Conservation (phyloP, 768 basidiomycete genomes). For the Baorangia bicolor region DNA sequence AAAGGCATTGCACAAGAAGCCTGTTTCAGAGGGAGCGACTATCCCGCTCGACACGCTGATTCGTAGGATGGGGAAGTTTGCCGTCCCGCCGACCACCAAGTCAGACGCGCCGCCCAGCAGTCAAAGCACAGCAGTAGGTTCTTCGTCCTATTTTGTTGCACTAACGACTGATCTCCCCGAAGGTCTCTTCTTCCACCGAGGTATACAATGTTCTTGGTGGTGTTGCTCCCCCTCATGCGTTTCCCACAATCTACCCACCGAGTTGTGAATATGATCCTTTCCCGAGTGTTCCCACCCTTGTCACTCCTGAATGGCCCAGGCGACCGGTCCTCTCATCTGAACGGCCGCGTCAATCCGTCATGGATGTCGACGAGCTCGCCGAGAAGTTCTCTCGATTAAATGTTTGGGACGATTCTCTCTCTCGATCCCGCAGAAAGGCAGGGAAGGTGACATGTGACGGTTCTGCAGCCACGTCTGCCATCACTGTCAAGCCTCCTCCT, state of each 20-base stretch:
- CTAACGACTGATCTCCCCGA: background rate
- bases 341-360: background rate
- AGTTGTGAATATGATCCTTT: slow-evolving; percentile 17
- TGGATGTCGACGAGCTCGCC: background rate
- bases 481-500: slow-evolving; percentile 12
- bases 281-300: slow-evolving; percentile 2
- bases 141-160: background rate
- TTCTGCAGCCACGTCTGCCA: slow-evolving; percentile 7
- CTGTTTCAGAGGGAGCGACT: too few species aligned
- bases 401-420: slow-evolving; percentile 4
- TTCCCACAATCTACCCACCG: slow-evolving; percentile 23
- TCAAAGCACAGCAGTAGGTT: slow-evolving; percentile 3
- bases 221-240: slow-evolving; percentile 22
- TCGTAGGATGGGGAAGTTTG: slow-evolving; percentile 28
- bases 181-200: background rate
- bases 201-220: slow-evolving; percentile 3
- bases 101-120: background rate
- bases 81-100: slow-evolving; percentile 19
- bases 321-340: background rate
- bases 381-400: slow-evolving; percentile 12
- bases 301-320: slow-evolving; percentile 7
- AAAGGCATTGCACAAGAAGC: too few species aligned
- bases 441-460: background rate
- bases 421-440: background rate
- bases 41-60: too few species aligned